These are phyloP conservation scores for Hymenotorrendiella dingleyae DNA, from an alignment of 2,329 filamentous ascomycete genomes.

Conservation along the genomic window DNA sequence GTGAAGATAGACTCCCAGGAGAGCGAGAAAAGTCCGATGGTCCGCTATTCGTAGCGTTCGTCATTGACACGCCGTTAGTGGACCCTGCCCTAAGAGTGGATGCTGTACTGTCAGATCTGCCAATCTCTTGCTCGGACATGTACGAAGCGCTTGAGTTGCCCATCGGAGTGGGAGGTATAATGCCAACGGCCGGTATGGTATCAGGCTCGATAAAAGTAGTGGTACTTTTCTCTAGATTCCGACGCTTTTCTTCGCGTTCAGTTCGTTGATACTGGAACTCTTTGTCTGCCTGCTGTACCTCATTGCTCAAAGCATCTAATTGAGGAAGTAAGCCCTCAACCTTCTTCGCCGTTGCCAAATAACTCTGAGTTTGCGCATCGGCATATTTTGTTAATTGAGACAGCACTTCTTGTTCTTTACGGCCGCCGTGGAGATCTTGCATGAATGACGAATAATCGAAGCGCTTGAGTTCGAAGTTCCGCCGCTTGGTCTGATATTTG, in stretches of 20 bases:
- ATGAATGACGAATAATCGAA: slow-evolving; percentile 99
- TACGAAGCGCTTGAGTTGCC: slow-evolving; percentile 32
- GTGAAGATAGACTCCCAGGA: slow-evolving; percentile 46
- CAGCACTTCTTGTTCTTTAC: slow-evolving; percentile 94
- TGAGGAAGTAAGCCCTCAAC: slow-evolving; percentile 84
- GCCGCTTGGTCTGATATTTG: slow-evolving; percentile 90
- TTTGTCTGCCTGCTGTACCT: slow-evolving; percentile 92
- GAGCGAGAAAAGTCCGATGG: slow-evolving; percentile 41
- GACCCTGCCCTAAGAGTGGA: slow-evolving; percentile 55
- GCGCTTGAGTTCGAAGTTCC: slow-evolving; percentile 92
- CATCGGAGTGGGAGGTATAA: slow-evolving; percentile 28
- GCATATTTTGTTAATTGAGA: slow-evolving; percentile 94
- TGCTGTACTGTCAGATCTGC: slow-evolving; percentile 67
- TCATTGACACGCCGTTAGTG: slow-evolving; percentile 35
- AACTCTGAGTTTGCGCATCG: slow-evolving; percentile 79
- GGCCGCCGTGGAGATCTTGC: slow-evolving; percentile 97
- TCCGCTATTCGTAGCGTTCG: slow-evolving; percentile 28
- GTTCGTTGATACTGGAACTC: slow-evolving; percentile 92
- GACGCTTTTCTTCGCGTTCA: slow-evolving; percentile 92
- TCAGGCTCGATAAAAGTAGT: slow-evolving; percentile 67
- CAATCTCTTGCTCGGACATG: slow-evolving; percentile 62
- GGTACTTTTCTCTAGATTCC: slow-evolving; percentile 83
- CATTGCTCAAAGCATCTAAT: slow-evolving; percentile 77
- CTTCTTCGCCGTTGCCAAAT: slow-evolving; percentile 76
- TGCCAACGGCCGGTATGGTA: slow-evolving; percentile 39